A percentile compares a stretch with the other conserved stretches of the same genome.
Evolutionary conservation across 441 rosid genomes (phyloP).

Genomic region (Geranium incanum): DNA sequence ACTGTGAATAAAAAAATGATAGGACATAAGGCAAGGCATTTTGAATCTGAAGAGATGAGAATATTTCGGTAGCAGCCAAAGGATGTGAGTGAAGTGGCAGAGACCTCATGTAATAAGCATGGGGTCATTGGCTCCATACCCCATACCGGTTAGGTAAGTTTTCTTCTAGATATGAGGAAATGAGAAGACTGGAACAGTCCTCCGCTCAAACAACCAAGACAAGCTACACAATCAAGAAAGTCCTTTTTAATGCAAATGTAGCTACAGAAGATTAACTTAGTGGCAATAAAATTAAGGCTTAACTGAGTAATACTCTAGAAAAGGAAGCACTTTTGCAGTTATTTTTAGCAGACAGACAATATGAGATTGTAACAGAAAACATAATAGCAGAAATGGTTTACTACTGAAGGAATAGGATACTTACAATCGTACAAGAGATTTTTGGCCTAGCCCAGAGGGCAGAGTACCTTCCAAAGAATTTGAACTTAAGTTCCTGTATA

Average conservation of each 20-base stretch:
- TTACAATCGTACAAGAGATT: slow-evolving; percentile 71
- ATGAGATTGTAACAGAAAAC: background rate
- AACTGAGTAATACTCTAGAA: background rate
- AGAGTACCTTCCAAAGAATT: slow-evolving; percentile 66
- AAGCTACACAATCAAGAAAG: background rate
- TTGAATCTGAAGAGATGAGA: background rate
- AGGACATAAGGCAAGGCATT: background rate
- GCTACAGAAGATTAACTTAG: background rate
- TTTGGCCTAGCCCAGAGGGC: slow-evolving; percentile 73
- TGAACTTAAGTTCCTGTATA: slow-evolving; percentile 72
- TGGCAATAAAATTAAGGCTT: background rate
- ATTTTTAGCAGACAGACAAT: background rate
- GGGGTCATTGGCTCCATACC: too few species aligned
- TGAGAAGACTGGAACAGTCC: background rate
- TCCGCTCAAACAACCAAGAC: background rate
- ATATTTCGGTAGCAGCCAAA: too few species aligned
- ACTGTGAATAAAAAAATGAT: background rate
- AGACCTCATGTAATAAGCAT: too few species aligned
- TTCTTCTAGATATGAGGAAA: background rate
- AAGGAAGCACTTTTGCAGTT: background rate
- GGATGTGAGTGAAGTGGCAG: too few species aligned
- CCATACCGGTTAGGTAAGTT: background rate
- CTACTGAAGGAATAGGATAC: slow-evolving; percentile 21
- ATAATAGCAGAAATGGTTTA: background rate
- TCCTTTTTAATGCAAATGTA: background rate